phyloP scores from a whole-genome alignment of 2,329 filamentous ascomycete species.

The Fonsecaea nubica region DNA sequence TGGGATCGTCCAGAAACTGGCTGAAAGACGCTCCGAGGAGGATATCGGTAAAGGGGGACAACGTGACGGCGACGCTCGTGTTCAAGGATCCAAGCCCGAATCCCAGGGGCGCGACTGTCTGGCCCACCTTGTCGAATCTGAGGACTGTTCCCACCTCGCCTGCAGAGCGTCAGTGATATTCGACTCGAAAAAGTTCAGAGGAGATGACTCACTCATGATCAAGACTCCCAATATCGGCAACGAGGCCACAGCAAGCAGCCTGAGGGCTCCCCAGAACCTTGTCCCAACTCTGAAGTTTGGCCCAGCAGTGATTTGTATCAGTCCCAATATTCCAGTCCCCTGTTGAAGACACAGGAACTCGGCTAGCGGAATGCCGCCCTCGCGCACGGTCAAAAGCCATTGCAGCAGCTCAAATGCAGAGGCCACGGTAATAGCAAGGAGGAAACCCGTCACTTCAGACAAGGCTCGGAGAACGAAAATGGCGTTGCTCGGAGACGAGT shows the following conservation, averaged over 20 bases:
- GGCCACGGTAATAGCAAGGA: not conserved
- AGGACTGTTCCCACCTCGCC: slow-evolving; percentile 1
- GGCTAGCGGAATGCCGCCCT: not conserved
- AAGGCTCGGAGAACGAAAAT: slow-evolving; percentile 4
- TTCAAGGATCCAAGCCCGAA: not conserved
- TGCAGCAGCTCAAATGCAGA: not conserved
- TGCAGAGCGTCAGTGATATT: not conserved
- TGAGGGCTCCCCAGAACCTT: slow-evolving; percentile 1
- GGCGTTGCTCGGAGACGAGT: not conserved
- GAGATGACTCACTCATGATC: not conserved
- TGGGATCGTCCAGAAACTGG: slow-evolving; percentile 5
- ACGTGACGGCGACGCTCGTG: not conserved
- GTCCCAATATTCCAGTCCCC: not conserved
- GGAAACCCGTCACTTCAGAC: not conserved
- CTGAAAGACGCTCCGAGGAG: not conserved
- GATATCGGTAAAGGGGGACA: not conserved
- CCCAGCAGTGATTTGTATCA: not conserved
- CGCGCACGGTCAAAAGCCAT: not conserved
- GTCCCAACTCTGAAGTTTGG: not conserved
- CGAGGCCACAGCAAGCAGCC: not conserved
- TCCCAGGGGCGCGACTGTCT: not conserved
- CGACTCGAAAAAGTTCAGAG: no score
- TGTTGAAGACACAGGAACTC: not conserved
- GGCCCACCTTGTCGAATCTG: slow-evolving; percentile 5
- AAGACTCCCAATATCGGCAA: not conserved